Evolutionary conservation across 2,329 filamentous ascomycete genomes (phyloP), one percentile per base, ranked within the genome.

Genomic region (Balansia obtecta): DNA sequence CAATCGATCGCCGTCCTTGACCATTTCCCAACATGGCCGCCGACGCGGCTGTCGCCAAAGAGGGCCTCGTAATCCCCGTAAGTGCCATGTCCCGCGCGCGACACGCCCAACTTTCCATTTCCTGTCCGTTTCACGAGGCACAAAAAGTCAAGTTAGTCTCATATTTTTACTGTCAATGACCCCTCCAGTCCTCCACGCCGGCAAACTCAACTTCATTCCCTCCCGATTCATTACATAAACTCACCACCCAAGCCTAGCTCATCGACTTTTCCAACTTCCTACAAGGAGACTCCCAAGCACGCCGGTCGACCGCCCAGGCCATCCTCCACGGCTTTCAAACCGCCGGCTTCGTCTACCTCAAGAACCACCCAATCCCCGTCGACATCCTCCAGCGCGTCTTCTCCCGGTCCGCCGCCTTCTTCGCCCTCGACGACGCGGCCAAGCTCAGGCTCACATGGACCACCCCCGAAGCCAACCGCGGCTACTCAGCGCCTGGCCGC

Each of bases 301-400:
- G 83, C 58, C 70, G 75, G 47, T 68, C 75, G 42, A 81, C 86
- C 1, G 89, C 88, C 20, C 68, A 80, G 49, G 79, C 84, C 40
- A 82, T 95, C 57, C 80, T 91, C 12, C 63, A 80, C 49, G 89
- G 87, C 41, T 95, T 96, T 71, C 85, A 89, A 60, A 83, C 78
- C 1, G 86, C 89, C 2, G 90, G 90, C 51, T 95, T 96, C 72
- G 79, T 96, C 61, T 95, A 95, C 68, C 79, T 95, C 39, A 83
- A 83, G 58, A 86, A 91, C 65, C 83, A 91, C 57, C 79, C 85
- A 40, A 84, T 95, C 53, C 68, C 81, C 0, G 60, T 76, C 3
- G 68, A 76, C 9, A 74, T 75, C 10, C 69, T 88, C 12, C 65
- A 75, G 52, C 66, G 75, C 51, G 76, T 84, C 53, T 94, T 93